Conservation (phyloP, 2,329 filamentous ascomycete genomes). For the Chlorencoelia australis region DNA sequence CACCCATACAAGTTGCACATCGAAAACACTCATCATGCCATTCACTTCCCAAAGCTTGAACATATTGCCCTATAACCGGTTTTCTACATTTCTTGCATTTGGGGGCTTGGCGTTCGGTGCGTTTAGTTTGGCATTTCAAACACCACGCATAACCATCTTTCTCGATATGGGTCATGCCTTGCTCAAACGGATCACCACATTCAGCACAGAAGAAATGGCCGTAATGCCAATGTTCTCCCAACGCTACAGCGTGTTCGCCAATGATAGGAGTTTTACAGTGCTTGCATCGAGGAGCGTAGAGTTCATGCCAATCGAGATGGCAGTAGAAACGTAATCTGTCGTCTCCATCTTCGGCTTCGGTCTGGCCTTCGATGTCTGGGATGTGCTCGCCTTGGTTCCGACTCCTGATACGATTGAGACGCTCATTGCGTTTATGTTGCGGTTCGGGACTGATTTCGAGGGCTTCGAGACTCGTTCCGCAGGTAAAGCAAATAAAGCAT, state of each 20-base stretch:
- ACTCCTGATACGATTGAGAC: slow-evolving; percentile 63
- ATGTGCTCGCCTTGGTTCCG: slow-evolving; percentile 49
- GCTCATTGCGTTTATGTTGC: slow-evolving; percentile 55
- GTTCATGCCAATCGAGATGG: slow-evolving; percentile 96
- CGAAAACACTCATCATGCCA: slow-evolving; percentile 93
- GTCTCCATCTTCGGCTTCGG: slow-evolving; percentile 62
- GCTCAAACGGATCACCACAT: slow-evolving; percentile 88
- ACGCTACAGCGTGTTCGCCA: slow-evolving; percentile 86
- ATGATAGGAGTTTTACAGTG: slow-evolving; percentile 95
- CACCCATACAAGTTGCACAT: slow-evolving; percentile 53
- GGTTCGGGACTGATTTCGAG: slow-evolving; percentile 96
- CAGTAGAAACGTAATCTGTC: slow-evolving; percentile 79
- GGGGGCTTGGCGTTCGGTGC: slow-evolving; percentile 77
- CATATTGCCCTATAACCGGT: slow-evolving; percentile 81
- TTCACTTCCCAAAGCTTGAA: slow-evolving; percentile 79
- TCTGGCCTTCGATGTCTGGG: slow-evolving; percentile 52
- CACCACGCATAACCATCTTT: slow-evolving; percentile 99
- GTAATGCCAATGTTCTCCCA: slow-evolving; percentile 91
- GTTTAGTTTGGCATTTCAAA: slow-evolving; percentile 80
- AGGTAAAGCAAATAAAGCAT: slow-evolving; percentile 85
- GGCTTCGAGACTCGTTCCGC: slow-evolving; percentile 79
- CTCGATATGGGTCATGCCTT: slow-evolving; percentile 65
- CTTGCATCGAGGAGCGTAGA: slow-evolving; percentile 86
- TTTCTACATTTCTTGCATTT: slow-evolving; percentile 80
- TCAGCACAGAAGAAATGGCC: slow-evolving; percentile 99